phyloP scores from a whole-genome alignment of 176 grass and related monocot genomes.

The Thalia dealbata region DNA sequence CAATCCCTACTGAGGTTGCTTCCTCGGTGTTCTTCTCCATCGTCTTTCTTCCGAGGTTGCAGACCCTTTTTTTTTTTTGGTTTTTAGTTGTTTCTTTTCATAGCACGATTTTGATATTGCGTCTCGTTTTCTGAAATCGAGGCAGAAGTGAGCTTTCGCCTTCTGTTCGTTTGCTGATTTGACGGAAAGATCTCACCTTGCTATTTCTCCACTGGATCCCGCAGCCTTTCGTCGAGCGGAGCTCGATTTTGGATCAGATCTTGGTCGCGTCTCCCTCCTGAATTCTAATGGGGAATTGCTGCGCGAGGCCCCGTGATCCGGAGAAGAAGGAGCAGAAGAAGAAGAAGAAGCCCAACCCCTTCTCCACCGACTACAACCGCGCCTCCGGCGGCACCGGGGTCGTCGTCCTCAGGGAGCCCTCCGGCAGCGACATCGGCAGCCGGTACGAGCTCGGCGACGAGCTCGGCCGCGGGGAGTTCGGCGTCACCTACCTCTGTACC shows the following conservation, averaged over 20 bases:
- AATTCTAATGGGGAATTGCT: background rate
- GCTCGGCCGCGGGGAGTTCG: background rate
- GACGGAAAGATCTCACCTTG: background rate
- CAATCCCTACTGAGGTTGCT: too few relatives aligned
- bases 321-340: background rate
- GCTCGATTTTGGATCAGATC: background rate
- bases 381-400: too few relatives aligned
- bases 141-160: background rate
- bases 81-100: background rate
- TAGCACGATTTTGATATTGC: too few relatives aligned
- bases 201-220: background rate
- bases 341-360: background rate
- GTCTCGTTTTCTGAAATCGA: background rate
- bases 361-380: background rate
- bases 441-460: background rate
- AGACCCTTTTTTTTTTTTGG: too few relatives aligned
- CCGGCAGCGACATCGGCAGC: background rate
- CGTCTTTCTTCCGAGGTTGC: too few relatives aligned
- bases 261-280: background rate
- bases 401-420: background rate
- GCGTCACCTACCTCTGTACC: background rate
- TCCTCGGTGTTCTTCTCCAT: too few relatives aligned
- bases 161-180: background rate
- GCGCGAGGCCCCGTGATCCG: background rate
- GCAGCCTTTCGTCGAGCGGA: background rate